Evolutionary conservation across 2,329 filamentous ascomycete genomes (phyloP), one percentile per base, ranked within the genome.

Genomic region (Colletotrichum sp.): DNA sequence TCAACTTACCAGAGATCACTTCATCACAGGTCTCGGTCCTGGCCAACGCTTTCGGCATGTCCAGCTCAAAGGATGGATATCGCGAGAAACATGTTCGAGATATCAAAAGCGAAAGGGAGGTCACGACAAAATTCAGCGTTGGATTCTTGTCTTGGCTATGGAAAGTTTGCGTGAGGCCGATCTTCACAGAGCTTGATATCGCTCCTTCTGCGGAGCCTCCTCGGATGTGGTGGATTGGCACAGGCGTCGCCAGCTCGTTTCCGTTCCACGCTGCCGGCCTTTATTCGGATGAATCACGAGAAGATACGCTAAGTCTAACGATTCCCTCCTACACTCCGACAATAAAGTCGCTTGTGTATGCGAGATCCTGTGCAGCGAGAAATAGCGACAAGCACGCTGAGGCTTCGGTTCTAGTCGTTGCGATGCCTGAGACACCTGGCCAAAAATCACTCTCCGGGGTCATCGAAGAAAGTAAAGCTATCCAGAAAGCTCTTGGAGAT

Each of bases 261-360:
- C 55, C 27, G 1, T 58, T 58, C 55, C 55, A 58, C 27, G 55
- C 55, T 25, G 78, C 76, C 1, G 75, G 76, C 80, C 39, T 43
- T 1, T 43, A 43, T 43, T n/a, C 39, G 39, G 39, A 43, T 0
- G 39, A 16, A 43, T 43, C 18, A 18, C 0, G 16, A 43, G 39
- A 43, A 43, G 16, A 43, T 2, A n/a, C 39, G 39, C 39, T 43
- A n/a, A 43, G 39, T 43, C 39, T 43, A n/a, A 43, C 8, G 18
- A 1, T 43, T 2, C 39, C 39, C 8, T 43, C 39, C 18, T 43
- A n/a, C 39, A 43, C 39, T 2, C 39, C 39, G 0, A 43, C 39
- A 43, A 43, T n/a, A 18, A 43, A 43, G 39, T 43, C 39, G 1
- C 39, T 43, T 43, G 39, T 43, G 39, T 43, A 43, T 43, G 39